Evolutionary conservation across 768 basidiomycete genomes (phyloP), one percentile per base, ranked within the genome.

Genomic region (Termitomyces sp.): DNA sequence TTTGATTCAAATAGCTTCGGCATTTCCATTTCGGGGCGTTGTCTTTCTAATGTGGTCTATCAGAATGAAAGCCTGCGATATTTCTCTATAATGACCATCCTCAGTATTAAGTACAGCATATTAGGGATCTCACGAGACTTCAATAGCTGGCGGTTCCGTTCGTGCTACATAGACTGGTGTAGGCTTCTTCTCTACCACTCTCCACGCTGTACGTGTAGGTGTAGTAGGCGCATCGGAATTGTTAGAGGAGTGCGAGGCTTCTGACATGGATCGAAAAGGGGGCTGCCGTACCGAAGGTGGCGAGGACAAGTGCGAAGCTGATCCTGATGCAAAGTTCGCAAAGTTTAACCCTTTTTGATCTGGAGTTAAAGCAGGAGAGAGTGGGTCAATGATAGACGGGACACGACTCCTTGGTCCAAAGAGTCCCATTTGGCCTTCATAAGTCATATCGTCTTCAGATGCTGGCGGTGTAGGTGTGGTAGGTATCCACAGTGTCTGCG

Each of bases 141-240:
- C 32, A 58, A 20, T 41, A 12, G 26, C 41, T 14, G 30, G 32
- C 43, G 16, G 41, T 14, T 12, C 20, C 49, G 48, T 20, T 23
- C 54, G 40, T 26, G 59, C 26, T 2, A 44, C 48, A 50, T 50
- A 46, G 30, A 55, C 46, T 18, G 59, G 41, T 30, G 53, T n/a
- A 16, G 44, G 48, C 14, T 51, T 62, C 35, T 47, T 55, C 23
- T 62, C 57, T 18, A 62, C 58, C 4, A 46, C 50, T 16, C 61
- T 58, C 61, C 61, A 62, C 13, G 61, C 61, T 23, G 61, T 62
- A n/a, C 61, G 53, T 13, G 57, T 59, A 30, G 54, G 59, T 5
- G 61, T 62, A 16, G 14, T 23, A n/a, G 51, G 35, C n/a, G 40
- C 38, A 20, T 54, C 51, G 6, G 35, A 32, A 28, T 20, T 47